Percentiles rank a stretch among this genome's conserved stretches.
Evolutionary conservation across 352 stramenopile genomes (phyloP).

Genomic region (Phytophthora podocarpi): DNA sequence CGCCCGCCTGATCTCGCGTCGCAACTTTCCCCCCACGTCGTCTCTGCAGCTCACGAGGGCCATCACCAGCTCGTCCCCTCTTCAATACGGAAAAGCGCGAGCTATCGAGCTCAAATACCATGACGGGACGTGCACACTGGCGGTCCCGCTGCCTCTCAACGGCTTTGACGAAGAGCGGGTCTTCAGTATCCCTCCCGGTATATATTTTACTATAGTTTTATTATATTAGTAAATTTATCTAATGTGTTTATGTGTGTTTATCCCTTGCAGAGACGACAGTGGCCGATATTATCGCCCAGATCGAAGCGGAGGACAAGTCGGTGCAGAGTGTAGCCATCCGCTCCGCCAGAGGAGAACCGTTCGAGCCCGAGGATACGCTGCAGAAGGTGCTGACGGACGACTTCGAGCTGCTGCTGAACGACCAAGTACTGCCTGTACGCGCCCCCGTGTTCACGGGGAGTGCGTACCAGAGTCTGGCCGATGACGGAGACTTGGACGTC

Average conservation of each 20-base stretch:
- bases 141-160: slow-evolving; percentile 76
- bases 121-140: slow-evolving; percentile 74
- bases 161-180: slow-evolving; percentile 82
- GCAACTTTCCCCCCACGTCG: not conserved
- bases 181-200: slow-evolving; percentile 76
- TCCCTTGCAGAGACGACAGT: slow-evolving; percentile 68
- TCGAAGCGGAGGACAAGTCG: slow-evolving; percentile 76
- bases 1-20: slow-evolving; percentile 5
- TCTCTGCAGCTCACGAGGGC: slow-evolving; percentile 1
- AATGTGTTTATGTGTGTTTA: slow-evolving; percentile 8
- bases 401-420: slow-evolving; percentile 85
- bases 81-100: slow-evolving; percentile 35
- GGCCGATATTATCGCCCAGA: slow-evolving; percentile 71
- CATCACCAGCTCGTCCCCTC: slow-evolving; percentile 15
- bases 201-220: not conserved
- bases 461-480: slow-evolving; percentile 71
- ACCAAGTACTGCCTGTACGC: slow-evolving; percentile 70
- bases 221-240: no score
- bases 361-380: slow-evolving; percentile 67
- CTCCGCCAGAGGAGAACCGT: slow-evolving; percentile 58
- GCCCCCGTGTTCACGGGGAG: slow-evolving; percentile 77
- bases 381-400: slow-evolving; percentile 77
- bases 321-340: slow-evolving; percentile 74
- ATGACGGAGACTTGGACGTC: slow-evolving; percentile 83
- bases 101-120: slow-evolving; percentile 84